Base-by-base conservation (phyloP, 148 eudicot genomes). In the Beta vulgaris region DNA sequence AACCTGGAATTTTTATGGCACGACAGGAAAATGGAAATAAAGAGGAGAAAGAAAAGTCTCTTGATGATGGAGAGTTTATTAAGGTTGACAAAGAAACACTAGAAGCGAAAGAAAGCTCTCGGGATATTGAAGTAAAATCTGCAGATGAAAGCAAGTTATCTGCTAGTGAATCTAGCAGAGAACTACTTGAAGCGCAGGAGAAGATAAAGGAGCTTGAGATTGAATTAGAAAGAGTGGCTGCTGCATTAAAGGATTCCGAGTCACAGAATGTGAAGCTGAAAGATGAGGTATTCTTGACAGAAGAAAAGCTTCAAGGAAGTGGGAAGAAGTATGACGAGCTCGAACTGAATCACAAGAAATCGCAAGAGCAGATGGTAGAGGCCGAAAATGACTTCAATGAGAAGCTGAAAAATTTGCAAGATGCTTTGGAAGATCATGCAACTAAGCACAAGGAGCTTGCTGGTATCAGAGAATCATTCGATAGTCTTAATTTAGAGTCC, bases 21-120 rank as follows among this genome's bases (percentile, higher is more conserved):
- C 53, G 31, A 32, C 84, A 79, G 81, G 91, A 62, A 40, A 79
- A 80, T 36, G 86, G 69, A 68, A 88, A 86, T 71, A 84, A 87
- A 74, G 90, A 90, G 31, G 93, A 87, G 3, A 89, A 88, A 55
- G 97, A 93, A 72, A 77, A 81, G 43, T 76, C 78, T 61, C 75
- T 85, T 44, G 98, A 81, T 73, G 84, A 96, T 46, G 99, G 94
- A 69, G 99, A 89, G 72, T 96, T 96, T 80, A 87, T 96, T 32
- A 96, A 96, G 75, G 90, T 96, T 46, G 99, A 96, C 79, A 90
- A 86, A 81, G 98, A 90, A 79, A 63, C 84, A n/a, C 61, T 75
- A 2, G 89, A 87, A 37, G 73, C 42, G 43, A 88, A 89, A 76
- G 90, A 84, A 14, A 79, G 58, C 35, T 57, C 85, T 57, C 72